Percentiles rank a stretch among this genome's conserved stretches.
Evolutionary conservation across 2,329 filamentous ascomycete genomes (phyloP).

Genomic region (Leptographium lundbergii): DNA sequence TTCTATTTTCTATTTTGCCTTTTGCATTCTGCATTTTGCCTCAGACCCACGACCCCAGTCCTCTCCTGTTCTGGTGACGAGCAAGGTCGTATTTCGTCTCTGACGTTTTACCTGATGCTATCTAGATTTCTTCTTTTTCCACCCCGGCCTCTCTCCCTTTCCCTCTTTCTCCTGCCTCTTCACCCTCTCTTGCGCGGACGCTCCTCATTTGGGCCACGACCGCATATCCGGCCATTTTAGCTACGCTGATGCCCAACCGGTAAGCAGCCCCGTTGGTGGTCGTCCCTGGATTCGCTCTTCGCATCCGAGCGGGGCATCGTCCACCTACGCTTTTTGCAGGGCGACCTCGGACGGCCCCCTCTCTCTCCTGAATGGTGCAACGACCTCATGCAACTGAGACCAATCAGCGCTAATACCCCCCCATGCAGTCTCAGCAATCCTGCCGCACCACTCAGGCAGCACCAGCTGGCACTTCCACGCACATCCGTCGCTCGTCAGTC

Average conservation of each 20-base stretch:
- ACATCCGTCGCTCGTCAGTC: slow-evolving; percentile 3
- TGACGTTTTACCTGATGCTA: not conserved
- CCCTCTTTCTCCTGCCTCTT: not conserved
- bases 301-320: not conserved
- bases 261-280: not conserved
- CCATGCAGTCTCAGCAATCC: slow-evolving; percentile 4
- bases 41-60: not conserved
- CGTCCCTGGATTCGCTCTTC: not conserved
- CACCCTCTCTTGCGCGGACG: not conserved
- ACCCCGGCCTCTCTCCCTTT: too few species aligned
- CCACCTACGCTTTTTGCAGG: slow-evolving; percentile 4
- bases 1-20: too few species aligned
- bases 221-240: not conserved
- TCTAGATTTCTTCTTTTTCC: not conserved
- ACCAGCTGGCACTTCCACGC: slow-evolving; percentile 11
- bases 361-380: not conserved
- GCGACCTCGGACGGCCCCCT: slow-evolving; percentile 2
- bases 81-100: not conserved
- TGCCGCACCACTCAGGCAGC: slow-evolving; percentile 11
- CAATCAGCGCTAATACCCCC: slow-evolving; percentile 11
- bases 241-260: slow-evolving; percentile 11
- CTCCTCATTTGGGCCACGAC: not conserved
- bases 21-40: not conserved
- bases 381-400: slow-evolving; percentile 9
- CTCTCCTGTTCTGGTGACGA: not conserved